A percentile compares a stretch with the other conserved stretches of the same genome.
Evolutionary conservation across 23 red algal species (phyloP).

Genomic region (Chondrus crispus): DNA sequence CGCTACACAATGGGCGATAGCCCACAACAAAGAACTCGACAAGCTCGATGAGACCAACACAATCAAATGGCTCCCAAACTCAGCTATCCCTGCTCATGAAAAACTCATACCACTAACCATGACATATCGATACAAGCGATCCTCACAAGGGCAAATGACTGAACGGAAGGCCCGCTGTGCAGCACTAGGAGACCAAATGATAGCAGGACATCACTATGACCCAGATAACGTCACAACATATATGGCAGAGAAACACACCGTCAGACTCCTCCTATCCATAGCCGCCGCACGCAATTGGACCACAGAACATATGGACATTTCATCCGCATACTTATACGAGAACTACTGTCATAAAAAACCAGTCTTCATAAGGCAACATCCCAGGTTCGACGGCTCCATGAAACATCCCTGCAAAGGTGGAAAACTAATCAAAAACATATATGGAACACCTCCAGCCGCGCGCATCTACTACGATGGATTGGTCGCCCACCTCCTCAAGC

Average conservation of each 20-base stretch:
- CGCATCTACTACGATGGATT: background rate
- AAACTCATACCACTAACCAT: background rate
- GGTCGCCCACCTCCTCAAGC: background rate
- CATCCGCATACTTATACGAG: background rate
- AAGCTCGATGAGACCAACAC: background rate
- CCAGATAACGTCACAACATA: background rate
- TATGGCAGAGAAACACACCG: background rate
- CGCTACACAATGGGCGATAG: background rate
- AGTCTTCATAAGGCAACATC: background rate
- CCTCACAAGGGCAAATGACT: background rate
- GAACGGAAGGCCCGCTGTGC: background rate
- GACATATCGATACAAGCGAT: background rate
- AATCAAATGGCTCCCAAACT: background rate
- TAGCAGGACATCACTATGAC: background rate
- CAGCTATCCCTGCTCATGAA: background rate
- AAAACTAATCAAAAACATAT: background rate
- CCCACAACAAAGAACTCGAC: background rate
- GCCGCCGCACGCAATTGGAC: background rate
- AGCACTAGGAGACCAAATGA: background rate
- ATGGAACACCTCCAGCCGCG: background rate
- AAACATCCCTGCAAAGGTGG: background rate
- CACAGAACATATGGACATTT: background rate
- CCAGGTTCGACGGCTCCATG: background rate
- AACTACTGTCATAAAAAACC: background rate
- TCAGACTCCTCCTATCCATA: background rate